phyloP scores from a whole-genome alignment of 495 filamentous ascomycete genomes.

The Penicillium samsonianum region DNA sequence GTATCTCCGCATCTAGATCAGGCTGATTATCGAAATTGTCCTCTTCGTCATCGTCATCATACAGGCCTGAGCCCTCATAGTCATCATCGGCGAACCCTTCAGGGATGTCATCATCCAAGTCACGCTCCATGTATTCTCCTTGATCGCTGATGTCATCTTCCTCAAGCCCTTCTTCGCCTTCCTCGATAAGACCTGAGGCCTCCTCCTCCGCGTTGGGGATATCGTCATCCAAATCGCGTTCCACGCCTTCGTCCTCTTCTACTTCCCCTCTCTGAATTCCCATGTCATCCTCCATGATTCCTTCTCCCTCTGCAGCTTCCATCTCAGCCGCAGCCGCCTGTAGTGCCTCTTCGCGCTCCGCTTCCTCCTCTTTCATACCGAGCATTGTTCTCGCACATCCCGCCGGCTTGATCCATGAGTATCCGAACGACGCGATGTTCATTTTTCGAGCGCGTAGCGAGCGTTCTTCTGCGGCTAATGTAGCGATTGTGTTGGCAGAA shows the following conservation, averaged over 20 bases:
- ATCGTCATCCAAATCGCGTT: conserved; percentile 52
- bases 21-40: conserved; percentile 44
- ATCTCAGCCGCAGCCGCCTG: conserved; percentile 68
- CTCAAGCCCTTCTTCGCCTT: conserved; percentile 44
- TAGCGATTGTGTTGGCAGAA: conserved; percentile 50
- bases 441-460: conserved; percentile 65
- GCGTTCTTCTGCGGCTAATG: conserved; percentile 67
- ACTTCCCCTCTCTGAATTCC: conserved; percentile 27
- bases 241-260: conserved; percentile 41
- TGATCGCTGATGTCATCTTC: conserved; percentile 42
- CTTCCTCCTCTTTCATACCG: conserved; percentile 73
- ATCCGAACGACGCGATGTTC: conserved; percentile 73
- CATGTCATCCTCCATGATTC: conserved; percentile 32
- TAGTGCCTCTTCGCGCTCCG: conserved; percentile 77
- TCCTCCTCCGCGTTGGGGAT: conserved; percentile 47
- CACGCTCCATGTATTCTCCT: conserved; percentile 46
- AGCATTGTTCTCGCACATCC: conserved; percentile 75
- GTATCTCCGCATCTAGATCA: conserved; percentile 48
- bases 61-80: conserved; percentile 40
- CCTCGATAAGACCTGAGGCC: conserved; percentile 42
- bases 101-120: conserved; percentile 55
- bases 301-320: conserved; percentile 62
- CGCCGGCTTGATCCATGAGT: conserved; percentile 75
- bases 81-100: conserved; percentile 51
- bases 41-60: conserved; percentile 33